phyloP scores from a whole-genome alignment of 2,329 filamentous ascomycete species.

The Calonectria multiphialidica region DNA sequence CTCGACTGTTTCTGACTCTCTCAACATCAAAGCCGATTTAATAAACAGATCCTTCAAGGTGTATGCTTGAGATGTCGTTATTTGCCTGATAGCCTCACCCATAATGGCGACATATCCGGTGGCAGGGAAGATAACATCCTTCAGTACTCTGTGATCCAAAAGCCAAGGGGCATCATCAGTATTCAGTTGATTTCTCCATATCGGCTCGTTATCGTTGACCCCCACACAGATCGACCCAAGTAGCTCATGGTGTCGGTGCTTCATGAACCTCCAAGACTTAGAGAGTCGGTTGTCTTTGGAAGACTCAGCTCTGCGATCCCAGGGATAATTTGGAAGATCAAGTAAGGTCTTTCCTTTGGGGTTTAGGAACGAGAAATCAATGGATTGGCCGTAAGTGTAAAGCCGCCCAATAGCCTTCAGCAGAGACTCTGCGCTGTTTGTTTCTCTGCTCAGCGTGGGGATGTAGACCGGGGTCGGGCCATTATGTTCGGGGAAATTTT shows the following conservation, averaged over 20 bases:
- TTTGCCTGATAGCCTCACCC: constrained; percentile 39
- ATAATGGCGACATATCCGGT: constrained; percentile 51
- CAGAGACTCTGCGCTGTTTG: background rate
- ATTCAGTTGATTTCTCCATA: constrained; percentile 37
- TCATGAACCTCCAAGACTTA: constrained; percentile 46
- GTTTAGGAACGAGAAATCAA: constrained; percentile 13
- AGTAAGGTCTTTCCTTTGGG: constrained; percentile 16
- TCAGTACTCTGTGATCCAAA: constrained; percentile 57
- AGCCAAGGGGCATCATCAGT: constrained; percentile 51
- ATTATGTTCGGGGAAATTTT: constrained; percentile 29
- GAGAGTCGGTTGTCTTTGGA: constrained; percentile 49
- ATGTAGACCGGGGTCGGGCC: background rate
- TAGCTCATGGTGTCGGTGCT: constrained; percentile 53
- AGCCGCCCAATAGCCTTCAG: background rate
- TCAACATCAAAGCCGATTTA: constrained; percentile 41
- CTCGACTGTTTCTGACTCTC: constrained; percentile 42
- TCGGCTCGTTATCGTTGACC: constrained; percentile 22
- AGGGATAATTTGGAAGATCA: constrained; percentile 53
- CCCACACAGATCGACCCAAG: constrained; percentile 32
- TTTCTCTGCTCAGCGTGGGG: constrained; percentile 5
- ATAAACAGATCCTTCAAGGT: constrained; percentile 33
- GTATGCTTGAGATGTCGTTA: constrained; percentile 29
- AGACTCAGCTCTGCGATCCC: constrained; percentile 51
- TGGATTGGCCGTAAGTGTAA: background rate
- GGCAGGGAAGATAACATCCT: constrained; percentile 56